Evolutionary conservation across 495 filamentous ascomycete species (phyloP).

Genomic region (Aspergillus homomorphus): DNA sequence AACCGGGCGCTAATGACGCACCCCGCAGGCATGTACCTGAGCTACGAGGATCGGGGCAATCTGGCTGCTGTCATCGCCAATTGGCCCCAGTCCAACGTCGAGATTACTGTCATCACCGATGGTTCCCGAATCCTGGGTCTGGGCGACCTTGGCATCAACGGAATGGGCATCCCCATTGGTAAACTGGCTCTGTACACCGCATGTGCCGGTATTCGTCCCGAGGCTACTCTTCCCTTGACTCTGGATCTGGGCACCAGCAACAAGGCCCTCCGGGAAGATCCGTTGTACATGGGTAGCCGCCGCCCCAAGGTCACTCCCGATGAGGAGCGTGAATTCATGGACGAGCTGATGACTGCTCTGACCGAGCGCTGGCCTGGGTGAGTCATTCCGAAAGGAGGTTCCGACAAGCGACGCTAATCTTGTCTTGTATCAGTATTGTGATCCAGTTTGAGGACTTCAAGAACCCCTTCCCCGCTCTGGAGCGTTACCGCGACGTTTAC

Average conservation of each 20-base stretch:
- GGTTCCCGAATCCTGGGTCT: slow-evolving; percentile 94
- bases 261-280: slow-evolving; percentile 81
- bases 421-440: slow-evolving; percentile 61
- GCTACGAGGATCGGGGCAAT: slow-evolving; percentile 82
- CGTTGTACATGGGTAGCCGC: slow-evolving; percentile 88
- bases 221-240: slow-evolving; percentile 86
- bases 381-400: slow-evolving; percentile 27
- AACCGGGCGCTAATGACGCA: slow-evolving; percentile 28
- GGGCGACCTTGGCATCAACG: slow-evolving; percentile 94
- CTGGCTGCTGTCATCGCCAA: slow-evolving; percentile 80
- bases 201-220: slow-evolving; percentile 94
- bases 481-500: slow-evolving; percentile 80
- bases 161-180: slow-evolving; percentile 96
- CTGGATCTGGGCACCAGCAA: slow-evolving; percentile 92
- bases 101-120: slow-evolving; percentile 96
- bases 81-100: slow-evolving; percentile 82
- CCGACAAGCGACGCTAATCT: slow-evolving; percentile 24
- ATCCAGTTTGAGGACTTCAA: slow-evolving; percentile 99
- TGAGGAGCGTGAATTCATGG: slow-evolving; percentile 90
- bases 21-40: slow-evolving; percentile 72
- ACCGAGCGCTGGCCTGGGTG: slow-evolving; percentile 81
- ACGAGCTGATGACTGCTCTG: slow-evolving; percentile 93
- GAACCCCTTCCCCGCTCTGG: slow-evolving; percentile 91
- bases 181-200: slow-evolving; percentile 92
- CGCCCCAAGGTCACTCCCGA: slow-evolving; percentile 74